Conservation (phyloP, 1,284 basidiomycete genomes). For the Ceratobasidium sp. region DNA sequence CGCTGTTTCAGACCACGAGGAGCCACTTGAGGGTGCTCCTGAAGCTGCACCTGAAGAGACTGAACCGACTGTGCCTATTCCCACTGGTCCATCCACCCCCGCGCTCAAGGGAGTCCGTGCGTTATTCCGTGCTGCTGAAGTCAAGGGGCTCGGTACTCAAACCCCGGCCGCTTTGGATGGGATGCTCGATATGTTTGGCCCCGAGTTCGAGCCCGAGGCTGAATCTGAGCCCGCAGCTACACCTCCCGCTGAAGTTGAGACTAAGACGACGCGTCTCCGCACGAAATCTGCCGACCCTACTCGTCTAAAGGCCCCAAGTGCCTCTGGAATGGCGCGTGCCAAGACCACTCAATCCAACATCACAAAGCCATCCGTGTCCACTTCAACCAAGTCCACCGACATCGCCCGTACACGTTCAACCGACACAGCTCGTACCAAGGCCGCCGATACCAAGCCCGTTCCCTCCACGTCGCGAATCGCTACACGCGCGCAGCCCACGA, state of each 20-base stretch:
- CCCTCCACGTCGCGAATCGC: background rate
- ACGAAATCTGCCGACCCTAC: conserved; percentile 38
- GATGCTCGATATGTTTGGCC: conserved; percentile 35
- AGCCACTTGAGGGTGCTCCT: background rate
- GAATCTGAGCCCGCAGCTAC: background rate
- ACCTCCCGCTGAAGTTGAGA: background rate
- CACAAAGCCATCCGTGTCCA: background rate
- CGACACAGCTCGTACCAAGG: conserved; percentile 7
- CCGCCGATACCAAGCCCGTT: background rate
- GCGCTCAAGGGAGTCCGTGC: conserved; percentile 36
- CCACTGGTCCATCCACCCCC: conserved; percentile 28
- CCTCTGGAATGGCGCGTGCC: conserved; percentile 25
- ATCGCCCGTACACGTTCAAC: background rate
- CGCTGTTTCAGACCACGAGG: conserved; percentile 12
- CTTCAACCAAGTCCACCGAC: conserved; percentile 4
- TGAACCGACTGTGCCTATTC: background rate
- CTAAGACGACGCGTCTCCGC: conserved; percentile 26
- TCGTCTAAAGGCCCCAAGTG: conserved; percentile 21
- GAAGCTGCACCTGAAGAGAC: background rate
- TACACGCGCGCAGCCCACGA: conserved; percentile 25
- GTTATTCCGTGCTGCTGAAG: conserved; percentile 33
- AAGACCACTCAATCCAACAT: conserved; percentile 20
- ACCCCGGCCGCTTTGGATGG: conserved; percentile 35
- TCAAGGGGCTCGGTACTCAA: conserved; percentile 32
- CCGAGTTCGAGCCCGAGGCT: conserved; percentile 19